Evolutionary conservation across 2,329 filamentous ascomycete genomes (phyloP), one percentile per base, ranked within the genome.

Genomic region (Ophiostoma sp.): DNA sequence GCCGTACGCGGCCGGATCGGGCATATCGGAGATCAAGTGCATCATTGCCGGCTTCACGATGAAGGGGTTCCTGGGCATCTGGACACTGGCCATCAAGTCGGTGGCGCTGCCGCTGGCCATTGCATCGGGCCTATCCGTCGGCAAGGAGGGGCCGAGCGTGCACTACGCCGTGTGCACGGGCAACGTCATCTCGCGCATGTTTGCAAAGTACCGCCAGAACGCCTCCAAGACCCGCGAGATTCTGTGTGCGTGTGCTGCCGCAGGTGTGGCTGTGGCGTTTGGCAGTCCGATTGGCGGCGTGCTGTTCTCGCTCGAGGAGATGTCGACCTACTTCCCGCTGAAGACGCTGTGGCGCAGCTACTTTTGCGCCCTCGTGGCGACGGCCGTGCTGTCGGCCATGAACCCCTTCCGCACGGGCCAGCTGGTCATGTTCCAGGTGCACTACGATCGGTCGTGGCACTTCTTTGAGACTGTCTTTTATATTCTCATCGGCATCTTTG

Each of bases 11-110:
- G 95, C 95, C 44, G 95, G 95, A 20, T 97, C 93, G 15, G 95
- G 95, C 57, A 99, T 99, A 71, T 97, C 93, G 15, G 95, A 99
- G 81, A 99, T 99, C 84, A 99, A 99, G 80, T 97, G 93, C 80
- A 98, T 99, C 77, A 97, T 99, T 77, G 95, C 94, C 4, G 95
- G 95, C 3, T 99, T 99, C 78, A 92, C 98, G 67, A 99, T 99
- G 95, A 97, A 98, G 80, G 95, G 94, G 0, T 99, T 99, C 77
- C 85, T 99, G 20, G 93, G 94, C 27, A 90, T 90, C 75, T 93
- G 93, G 87, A 98, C 95, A 5, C 83, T 99, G 41, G 79, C 95
- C 72, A 98, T 99, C 81, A 99, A 99, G 81, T 96, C 93, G 0
- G 87, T 98, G 70, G 92, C 91, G 33, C 83, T 99, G 67, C 95